Percentiles rank a stretch among this genome's conserved stretches.
phyloP scores from a whole-genome alignment of 208 protist species.

The Perkinsela sp. region DNA sequence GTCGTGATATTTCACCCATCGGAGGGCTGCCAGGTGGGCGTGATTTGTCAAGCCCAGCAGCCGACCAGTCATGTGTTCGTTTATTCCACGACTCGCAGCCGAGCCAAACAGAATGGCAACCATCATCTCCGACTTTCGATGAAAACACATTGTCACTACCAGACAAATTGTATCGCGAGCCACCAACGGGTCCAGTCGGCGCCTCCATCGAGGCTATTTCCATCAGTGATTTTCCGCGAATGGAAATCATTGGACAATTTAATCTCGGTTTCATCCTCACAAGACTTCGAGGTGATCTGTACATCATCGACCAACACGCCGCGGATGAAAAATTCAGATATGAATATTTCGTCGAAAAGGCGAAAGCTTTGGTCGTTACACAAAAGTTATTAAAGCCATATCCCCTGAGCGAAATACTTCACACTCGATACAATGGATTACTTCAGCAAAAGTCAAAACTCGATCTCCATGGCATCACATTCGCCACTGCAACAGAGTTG shows the following conservation, averaged over 20 bases:
- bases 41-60: too few species aligned
- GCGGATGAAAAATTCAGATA: conserved; percentile 79
- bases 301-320: conserved; percentile 78
- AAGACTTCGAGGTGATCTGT: conserved; percentile 30
- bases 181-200: too few species aligned
- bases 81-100: too few species aligned
- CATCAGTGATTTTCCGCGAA: conserved; percentile 46
- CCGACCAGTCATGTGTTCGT: too few species aligned
- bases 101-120: too few species aligned
- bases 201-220: too few species aligned
- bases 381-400: conserved; percentile 45
- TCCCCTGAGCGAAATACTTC: conserved; percentile 22
- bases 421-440: conserved; percentile 39
- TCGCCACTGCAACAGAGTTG: conserved; percentile 10
- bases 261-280: conserved; percentile 76
- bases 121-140: too few species aligned
- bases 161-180: too few species aligned
- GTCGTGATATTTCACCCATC: too few species aligned
- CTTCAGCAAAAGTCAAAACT: conserved; percentile 22
- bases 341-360: conserved; percentile 31
- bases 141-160: too few species aligned
- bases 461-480: conserved; percentile 49
- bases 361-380: conserved; percentile 14
- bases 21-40: too few species aligned
- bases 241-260: conserved; percentile 70